Evolutionary conservation across 139 green algal species (phyloP), one percentile per base, ranked within the genome.

Genomic region (Coelastrella sp.): DNA sequence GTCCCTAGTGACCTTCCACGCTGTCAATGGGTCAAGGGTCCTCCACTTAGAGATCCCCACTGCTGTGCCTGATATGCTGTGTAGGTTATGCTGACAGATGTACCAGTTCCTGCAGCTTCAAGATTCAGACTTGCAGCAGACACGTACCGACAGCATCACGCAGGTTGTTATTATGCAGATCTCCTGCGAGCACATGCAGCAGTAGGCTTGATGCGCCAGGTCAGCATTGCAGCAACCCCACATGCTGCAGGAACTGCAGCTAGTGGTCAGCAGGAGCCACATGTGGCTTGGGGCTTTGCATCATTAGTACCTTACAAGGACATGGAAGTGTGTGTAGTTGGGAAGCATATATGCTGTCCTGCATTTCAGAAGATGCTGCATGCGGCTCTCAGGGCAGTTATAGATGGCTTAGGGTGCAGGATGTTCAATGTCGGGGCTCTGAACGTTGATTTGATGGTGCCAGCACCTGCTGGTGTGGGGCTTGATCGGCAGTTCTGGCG

Each of bases 341-440:
- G 92, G 14, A n/a, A 20, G 61, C 71, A 82, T 68, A 65, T 98
- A 56, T 61, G 6, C 66, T 94, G 88, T 78, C 78, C 90, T 8
- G 89, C 91, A 8, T 97, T 98, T 79, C 73, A 92, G 56, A 56
- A 20, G 20, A 85, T 90, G 22, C 57, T 98, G 56, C 92, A 97
- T 87, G 86, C 84, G 0, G 83, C 91, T 0, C 91, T 98, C 54
- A 85, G 95, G 1, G 91, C 94, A 3, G 86, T 98, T 17, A 95
- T 98, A n/a, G 97, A 98, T 80, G 80, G 93, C 5, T 90, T 98
- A 13, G 95, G 94, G 4, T 91, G 91, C 11, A 68, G 73, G 7
- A 96, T 94, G 11, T 98, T 98, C 92, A 98, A 98, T 74, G 93
- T 93, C 4, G 95, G 87, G 60, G 94, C 97, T 19, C 32, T 92